Evolutionary conservation across 2,329 filamentous ascomycete species (phyloP), one percentile per base, ranked within the genome.

Genomic region (Pseudocercospora ulei): DNA sequence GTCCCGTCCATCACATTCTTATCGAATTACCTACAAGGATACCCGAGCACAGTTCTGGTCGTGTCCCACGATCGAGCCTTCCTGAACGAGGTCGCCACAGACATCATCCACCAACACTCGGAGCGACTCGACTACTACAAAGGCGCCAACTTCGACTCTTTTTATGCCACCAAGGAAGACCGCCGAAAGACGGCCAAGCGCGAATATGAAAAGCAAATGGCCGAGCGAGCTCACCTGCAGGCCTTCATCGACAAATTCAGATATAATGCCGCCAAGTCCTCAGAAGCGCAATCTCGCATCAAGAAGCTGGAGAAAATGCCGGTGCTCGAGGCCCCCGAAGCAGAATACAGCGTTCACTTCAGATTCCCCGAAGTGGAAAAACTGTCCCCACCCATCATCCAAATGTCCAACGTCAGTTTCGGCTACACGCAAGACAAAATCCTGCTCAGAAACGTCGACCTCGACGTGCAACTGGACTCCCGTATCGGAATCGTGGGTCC

Each of bases 171-270:
- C 13, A 90, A 86, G 58, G 90, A 98, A 64, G 90, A 98, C 65
- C 80, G 90, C 49, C 82, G 88, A 62, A 98, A 98, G 77, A 87
- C 83, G 29, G 86, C 87, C 27, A 88, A 90, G 71, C 80, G 85
- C 56, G 90, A 98, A 64, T 98, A 98, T 65, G 90, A 98, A 65
- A 96, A 92, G 65, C 90, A 98, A 60, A 94, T 96, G 85, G 85
- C 73, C 1, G 78, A 88, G 63, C 76, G 90, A 53, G 85, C 86
- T 19, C 90, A 98, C 70, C 67, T 98, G 48, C 90, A 98, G 68
- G 80, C 84, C 17, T 98, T 98, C 65, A 98, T 98, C 66, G 90
- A 98, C 73, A 98, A 98, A 67, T 98, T 98, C 73, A 78, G 90
- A 37, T 98, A 98, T 73, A 98, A 98, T 60, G 90, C 90, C 17